Evolutionary conservation across 1,284 basidiomycete species (phyloP).

Genomic region (Entoloma clypeatum): DNA sequence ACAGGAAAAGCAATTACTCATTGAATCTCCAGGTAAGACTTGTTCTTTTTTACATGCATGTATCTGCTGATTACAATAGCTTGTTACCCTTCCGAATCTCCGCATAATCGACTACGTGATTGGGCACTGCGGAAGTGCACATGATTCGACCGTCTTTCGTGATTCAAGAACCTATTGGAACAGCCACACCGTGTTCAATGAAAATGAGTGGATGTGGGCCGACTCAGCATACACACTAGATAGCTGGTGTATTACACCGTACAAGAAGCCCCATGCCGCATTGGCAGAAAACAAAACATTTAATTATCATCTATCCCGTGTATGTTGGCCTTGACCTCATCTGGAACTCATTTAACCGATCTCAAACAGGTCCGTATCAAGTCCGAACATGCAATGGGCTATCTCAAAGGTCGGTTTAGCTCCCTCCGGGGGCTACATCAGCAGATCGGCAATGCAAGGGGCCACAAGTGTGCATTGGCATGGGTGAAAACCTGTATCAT

Average conservation of each 20-base stretch:
- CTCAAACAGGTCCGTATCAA: slow-evolving; percentile 13
- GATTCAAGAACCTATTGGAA: slow-evolving; percentile 3
- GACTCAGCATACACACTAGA: slow-evolving; percentile 14
- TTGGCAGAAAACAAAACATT: slow-evolving; percentile 5
- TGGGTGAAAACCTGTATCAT: slow-evolving; percentile 22
- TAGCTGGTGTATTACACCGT: slow-evolving; percentile 18
- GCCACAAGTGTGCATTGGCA: slow-evolving; percentile 11
- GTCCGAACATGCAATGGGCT: slow-evolving; percentile 28
- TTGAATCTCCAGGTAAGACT: slow-evolving; percentile 33
- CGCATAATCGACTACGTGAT: slow-evolving; percentile 13
- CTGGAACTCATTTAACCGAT: neutral
- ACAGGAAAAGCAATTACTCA: slow-evolving; percentile 35
- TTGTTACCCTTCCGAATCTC: slow-evolving; percentile 16
- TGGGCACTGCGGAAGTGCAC: slow-evolving; percentile 14
- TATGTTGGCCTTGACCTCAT: neutral
- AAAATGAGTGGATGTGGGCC: slow-evolving; percentile 10
- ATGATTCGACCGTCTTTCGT: slow-evolving; percentile 13
- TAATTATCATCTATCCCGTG: slow-evolving; percentile 1
- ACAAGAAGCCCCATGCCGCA: slow-evolving; percentile 20
- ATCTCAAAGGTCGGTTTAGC: slow-evolving; percentile 27
- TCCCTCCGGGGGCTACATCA: slow-evolving; percentile 23
- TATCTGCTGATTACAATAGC: slow-evolving; percentile 5
- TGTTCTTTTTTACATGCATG: slow-evolving; percentile 1
- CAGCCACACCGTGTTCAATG: neutral
- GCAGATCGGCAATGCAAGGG: slow-evolving; percentile 16